Percentiles rank a stretch among this genome's conserved stretches.
Evolutionary conservation across 1,284 basidiomycete species (phyloP).

Genomic region (Heterobasidion irregulare): DNA sequence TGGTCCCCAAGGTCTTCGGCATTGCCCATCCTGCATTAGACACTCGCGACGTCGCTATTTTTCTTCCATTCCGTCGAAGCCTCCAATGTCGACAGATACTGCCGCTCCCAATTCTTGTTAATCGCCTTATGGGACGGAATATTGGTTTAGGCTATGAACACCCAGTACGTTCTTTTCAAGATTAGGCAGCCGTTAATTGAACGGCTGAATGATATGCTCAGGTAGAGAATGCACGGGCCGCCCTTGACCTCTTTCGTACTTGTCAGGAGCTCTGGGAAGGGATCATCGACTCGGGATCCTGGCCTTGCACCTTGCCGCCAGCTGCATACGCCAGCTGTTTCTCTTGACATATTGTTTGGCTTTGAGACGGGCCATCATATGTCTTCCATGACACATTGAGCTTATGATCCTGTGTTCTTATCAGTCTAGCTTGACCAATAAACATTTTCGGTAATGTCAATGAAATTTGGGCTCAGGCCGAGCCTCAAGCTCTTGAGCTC

Average conservation of each 20-base stretch:
- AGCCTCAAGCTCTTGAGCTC: too few relatives aligned
- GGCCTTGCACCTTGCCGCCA: conserved; percentile 43
- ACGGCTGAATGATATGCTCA: conserved; percentile 13
- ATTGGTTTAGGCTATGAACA: conserved; percentile 40
- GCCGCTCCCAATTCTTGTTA: conserved; percentile 36
- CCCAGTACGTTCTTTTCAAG: conserved; percentile 30
- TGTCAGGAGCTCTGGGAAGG: conserved; percentile 42
- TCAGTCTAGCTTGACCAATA: too few relatives aligned
- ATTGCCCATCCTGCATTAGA: conserved; percentile 43
- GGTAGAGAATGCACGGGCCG: conserved; percentile 44
- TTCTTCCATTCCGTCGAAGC: conserved; percentile 41
- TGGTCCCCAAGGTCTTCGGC: conserved; percentile 34
- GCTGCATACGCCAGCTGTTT: conserved; percentile 22
- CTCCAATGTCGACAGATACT: conserved; percentile 30
- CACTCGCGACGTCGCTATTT: conserved; percentile 50
- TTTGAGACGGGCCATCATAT: not conserved
- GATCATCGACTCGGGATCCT: conserved; percentile 35
- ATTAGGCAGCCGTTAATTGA: not conserved
- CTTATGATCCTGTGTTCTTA: too few relatives aligned
- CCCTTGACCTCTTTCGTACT: conserved; percentile 48
- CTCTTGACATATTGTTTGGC: not conserved
- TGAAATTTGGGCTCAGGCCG: too few relatives aligned
- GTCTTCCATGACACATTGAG: not conserved
- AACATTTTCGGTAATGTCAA: too few relatives aligned
- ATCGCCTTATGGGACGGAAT: conserved; percentile 41